phyloP scores from a whole-genome alignment of 768 basidiomycete genomes.

The Hypholoma sublateritium region DNA sequence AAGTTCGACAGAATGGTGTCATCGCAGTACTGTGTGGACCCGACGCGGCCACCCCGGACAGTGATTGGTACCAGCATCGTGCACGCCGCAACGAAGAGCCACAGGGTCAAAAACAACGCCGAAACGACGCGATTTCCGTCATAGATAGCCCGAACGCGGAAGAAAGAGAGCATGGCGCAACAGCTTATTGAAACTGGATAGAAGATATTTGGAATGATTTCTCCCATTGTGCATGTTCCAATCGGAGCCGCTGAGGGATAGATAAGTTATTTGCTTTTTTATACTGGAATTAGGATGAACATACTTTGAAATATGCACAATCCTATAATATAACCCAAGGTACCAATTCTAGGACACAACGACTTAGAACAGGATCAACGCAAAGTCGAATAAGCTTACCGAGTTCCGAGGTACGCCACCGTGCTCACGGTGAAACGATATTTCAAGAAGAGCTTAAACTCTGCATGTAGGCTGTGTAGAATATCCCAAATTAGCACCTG shows the following conservation, averaged over 20 bases:
- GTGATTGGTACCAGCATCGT: neutral
- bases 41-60: neutral
- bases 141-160: constrained; percentile 5
- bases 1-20: neutral
- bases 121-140: neutral
- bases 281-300: neutral
- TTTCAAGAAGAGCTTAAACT: neutral
- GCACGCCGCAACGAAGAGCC: neutral
- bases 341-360: neutral
- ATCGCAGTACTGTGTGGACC: neutral
- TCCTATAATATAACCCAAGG: neutral
- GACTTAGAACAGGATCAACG: neutral
- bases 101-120: neutral
- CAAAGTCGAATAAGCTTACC: neutral
- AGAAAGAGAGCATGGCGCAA: constrained; percentile 1
- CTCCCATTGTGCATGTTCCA: neutral
- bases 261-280: neutral
- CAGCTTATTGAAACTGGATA: neutral
- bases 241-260: neutral
- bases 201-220: neutral
- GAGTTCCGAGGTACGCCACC: neutral
- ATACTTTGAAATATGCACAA: neutral
- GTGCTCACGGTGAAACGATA: neutral
- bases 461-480: neutral
- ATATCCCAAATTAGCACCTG: constrained; percentile 1